Evolutionary conservation across 1,284 basidiomycete genomes (phyloP), one percentile per base, ranked within the genome.

Genomic region (Chiua sp.): DNA sequence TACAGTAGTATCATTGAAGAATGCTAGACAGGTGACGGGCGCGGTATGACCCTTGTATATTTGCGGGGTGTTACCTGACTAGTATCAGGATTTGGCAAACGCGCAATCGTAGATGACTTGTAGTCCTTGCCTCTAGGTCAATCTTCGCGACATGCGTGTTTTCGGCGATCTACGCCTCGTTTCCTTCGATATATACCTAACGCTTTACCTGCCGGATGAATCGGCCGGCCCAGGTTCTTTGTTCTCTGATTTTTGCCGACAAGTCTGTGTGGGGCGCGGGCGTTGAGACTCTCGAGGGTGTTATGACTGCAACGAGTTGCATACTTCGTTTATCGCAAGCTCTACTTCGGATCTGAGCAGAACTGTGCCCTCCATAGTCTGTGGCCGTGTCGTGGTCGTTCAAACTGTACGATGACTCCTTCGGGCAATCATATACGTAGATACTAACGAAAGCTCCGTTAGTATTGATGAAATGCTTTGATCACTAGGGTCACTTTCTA

Each of bases 131-230:
- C 80, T 91, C 83, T 28, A 97, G 75, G 69, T 93, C 86, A 37
- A 95, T 70, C 66, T 88, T 87, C 53, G 87, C 83, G 15, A 90
- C 82, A 62, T 88, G 86, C 0, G 92, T 91, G 68, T 90, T 95
- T 73, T 96, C 94, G 23, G 92, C 94, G 51, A 94, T 87, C 91
- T 92, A 98, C 0, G 86, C 92, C 28, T 85, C 77, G 33, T 84
- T 81, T 6, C 81, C 88, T 37, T 81, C 77, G 44, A 98, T 75
- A 32, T 7, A 97, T 78, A 44, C 84, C 86, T 37, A 98, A 77
- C 2, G 93, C 87, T 68, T 91, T 93, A 50, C 90, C 91, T 13
- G 80, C 72, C 26, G 96, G 81, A 57, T 87, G 79, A 61, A 97
- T 88, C 2, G 96, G 94, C 33, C 84, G 79, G 2, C 95, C 95